Evolutionary conservation across 176 grass and related monocot species (phyloP).

Genomic region (Calamus simplicifolius): DNA sequence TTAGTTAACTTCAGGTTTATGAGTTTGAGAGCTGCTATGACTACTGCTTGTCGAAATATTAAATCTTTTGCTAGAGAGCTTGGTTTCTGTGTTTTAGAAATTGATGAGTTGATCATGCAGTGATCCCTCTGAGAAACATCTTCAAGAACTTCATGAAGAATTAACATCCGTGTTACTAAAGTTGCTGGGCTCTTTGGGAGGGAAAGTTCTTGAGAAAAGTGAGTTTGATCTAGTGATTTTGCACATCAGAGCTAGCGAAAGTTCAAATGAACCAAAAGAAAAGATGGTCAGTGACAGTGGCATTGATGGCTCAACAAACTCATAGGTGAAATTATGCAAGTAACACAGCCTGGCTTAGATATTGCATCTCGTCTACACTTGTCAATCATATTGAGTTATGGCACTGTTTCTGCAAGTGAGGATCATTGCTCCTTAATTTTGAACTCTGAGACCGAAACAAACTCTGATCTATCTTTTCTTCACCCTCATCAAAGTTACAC

Average conservation of each 20-base stretch:
- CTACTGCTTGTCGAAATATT: constrained; percentile 44
- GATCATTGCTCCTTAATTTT: constrained; percentile 24
- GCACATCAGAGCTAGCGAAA: constrained; percentile 47
- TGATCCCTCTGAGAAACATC: background rate
- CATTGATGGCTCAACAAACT: constrained; percentile 58
- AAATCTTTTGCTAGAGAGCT: constrained; percentile 39
- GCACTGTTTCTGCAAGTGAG: constrained; percentile 33
- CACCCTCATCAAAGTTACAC: constrained; percentile 78
- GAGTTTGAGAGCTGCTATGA: constrained; percentile 66
- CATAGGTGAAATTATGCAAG: constrained; percentile 51
- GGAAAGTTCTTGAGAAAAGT: constrained; percentile 42
- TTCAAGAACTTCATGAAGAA: constrained; percentile 11
- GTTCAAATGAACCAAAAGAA: constrained; percentile 31
- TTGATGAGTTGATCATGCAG: constrained; percentile 27
- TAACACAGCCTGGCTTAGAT: constrained; percentile 29
- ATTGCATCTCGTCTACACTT: constrained; percentile 55
- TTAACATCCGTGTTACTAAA: constrained; percentile 23
- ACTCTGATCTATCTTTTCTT: constrained; percentile 65
- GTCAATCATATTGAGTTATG: constrained; percentile 72
- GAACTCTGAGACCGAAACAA: constrained; percentile 25
- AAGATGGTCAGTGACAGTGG: constrained; percentile 39
- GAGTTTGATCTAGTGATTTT: constrained; percentile 80
- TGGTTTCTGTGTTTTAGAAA: constrained; percentile 42
- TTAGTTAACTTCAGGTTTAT: constrained; percentile 56
- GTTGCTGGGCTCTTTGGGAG: constrained; percentile 50